phyloP scores from a whole-genome alignment of 768 basidiomycete species.

The Psilocybe cubensis region DNA sequence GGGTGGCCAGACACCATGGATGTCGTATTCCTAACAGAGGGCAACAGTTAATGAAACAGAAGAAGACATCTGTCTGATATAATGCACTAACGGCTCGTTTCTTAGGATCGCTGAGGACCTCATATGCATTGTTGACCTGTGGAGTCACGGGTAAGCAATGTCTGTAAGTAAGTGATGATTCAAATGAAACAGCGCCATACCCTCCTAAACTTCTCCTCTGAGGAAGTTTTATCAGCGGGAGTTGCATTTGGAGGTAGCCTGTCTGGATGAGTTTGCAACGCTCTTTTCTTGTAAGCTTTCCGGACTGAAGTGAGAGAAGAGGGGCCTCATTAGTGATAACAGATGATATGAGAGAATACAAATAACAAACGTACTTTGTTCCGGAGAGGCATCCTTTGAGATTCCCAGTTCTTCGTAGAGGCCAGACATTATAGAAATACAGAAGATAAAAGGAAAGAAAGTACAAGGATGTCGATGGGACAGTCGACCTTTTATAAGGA shows the following conservation, averaged over 20 bases:
- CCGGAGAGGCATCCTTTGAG: slow-evolving; percentile 53
- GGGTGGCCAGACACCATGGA: slow-evolving; percentile 77
- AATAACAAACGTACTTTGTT: slow-evolving; percentile 57
- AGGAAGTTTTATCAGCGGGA: slow-evolving; percentile 54
- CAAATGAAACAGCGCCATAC: slow-evolving; percentile 22
- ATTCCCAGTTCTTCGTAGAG: slow-evolving; percentile 72
- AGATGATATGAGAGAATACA: neutral
- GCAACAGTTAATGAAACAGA: slow-evolving; percentile 2
- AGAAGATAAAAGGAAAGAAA: slow-evolving; percentile 4
- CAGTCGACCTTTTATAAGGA: slow-evolving; percentile 19
- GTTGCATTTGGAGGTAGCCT: slow-evolving; percentile 61
- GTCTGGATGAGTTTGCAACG: slow-evolving; percentile 78
- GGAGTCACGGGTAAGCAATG: slow-evolving; percentile 10
- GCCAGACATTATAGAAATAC: slow-evolving; percentile 48
- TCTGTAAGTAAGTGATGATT: neutral
- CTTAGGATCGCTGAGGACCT: slow-evolving; percentile 64
- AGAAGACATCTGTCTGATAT: neutral
- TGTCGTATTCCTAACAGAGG: slow-evolving; percentile 61
- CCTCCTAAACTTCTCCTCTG: slow-evolving; percentile 60
- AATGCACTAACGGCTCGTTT: slow-evolving; percentile 55
- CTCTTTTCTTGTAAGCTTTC: slow-evolving; percentile 77
- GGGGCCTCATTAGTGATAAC: slow-evolving; percentile 3
- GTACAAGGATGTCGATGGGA: slow-evolving; percentile 6
- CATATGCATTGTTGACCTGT: slow-evolving; percentile 80
- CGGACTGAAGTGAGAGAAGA: slow-evolving; percentile 49